Evolutionary conservation across 2,329 filamentous ascomycete genomes (phyloP), one percentile per base, ranked within the genome.

Genomic region (Hirsutella minnesotensis): DNA sequence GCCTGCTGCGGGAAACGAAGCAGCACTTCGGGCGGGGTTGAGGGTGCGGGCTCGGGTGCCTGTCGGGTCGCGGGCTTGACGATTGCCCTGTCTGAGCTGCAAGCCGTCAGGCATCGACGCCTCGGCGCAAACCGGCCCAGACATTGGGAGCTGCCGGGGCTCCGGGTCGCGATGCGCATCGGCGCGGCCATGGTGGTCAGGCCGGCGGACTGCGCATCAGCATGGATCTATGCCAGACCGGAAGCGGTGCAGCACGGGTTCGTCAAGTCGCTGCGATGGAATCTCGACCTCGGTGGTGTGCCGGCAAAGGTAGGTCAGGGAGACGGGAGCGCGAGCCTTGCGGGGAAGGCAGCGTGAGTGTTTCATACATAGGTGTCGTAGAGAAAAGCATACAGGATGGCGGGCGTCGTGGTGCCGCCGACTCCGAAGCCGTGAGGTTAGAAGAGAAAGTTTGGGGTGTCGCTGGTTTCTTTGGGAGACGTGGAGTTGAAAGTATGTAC

Each of bases 141-240:
- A 56, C 44, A 53, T 39, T 53, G 50, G 40, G 54, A 51, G 42
- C 41, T 47, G 44, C 47, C 40, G 29, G 49, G 49, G 43, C 54
- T 49, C 51, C 50, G 50, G 38, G 56, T 39, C 43, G 49, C 46
- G 44, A 49, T 53, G 51, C 56, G 58, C 47, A 60, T 47, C 39
- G 55, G 52, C 56, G 55, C 53, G 47, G 60, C 57, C 60, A 63
- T 63, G 56, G 42, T 48, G 46, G 52, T 53, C 37, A 48, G 24
- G 36, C 38, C 31, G 13, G 45, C 39, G 49, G 47, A 46, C 40
- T 51, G 36, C 40, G 42, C 38, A 44, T 43, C 42, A 20, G 39
- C 47, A 47, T 44, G 40, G 34, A 31, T 24, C 12, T 7, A 27
- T n/a, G n/a, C n/a, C n/a, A n/a, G n/a, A n/a, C n/a, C n/a, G n/a